Conservation (phyloP, 352 stramenopile genomes). For the Pythium myriotylum region DNA sequence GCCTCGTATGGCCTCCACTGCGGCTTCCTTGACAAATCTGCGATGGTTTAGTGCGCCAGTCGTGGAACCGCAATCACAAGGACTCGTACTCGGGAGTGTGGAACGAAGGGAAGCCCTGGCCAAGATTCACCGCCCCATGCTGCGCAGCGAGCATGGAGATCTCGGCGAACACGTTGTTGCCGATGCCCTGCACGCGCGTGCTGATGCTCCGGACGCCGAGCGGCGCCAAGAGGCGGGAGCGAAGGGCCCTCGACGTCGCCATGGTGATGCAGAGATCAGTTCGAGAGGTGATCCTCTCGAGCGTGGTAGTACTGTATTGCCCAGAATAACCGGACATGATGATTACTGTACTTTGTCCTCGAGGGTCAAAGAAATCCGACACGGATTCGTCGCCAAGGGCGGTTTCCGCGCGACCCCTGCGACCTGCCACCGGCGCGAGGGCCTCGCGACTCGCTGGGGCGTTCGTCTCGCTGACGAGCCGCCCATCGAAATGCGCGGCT, state of each 20-base stretch:
- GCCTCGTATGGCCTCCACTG: conserved; percentile 75
- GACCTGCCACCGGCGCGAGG: too few relatives aligned
- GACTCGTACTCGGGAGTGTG: conserved; percentile 66
- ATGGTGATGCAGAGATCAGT: too few relatives aligned
- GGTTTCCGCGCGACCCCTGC: too few relatives aligned
- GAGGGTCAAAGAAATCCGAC: too few relatives aligned
- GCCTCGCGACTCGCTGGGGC: too few relatives aligned
- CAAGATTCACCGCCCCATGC: conserved; percentile 92
- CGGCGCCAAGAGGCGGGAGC: background rate
- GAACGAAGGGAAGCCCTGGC: conserved; percentile 97
- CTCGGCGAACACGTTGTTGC: conserved; percentile 86
- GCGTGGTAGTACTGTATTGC: background rate
- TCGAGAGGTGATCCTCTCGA: too few relatives aligned
- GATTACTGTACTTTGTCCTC: conserved; percentile 8
- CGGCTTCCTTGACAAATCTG: conserved; percentile 88
- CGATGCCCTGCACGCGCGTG: conserved; percentile 60
- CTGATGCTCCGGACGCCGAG: conserved; percentile 43
- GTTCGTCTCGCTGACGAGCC: too few relatives aligned
- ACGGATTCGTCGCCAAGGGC: too few relatives aligned
- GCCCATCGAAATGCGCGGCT: conserved; percentile 7
- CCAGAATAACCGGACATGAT: background rate
- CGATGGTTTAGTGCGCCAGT: too few relatives aligned
- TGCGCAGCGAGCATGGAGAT: conserved; percentile 84
- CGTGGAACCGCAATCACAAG: background rate
- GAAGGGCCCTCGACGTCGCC: background rate